phyloP scores from a whole-genome alignment of 2,329 filamentous ascomycete genomes.

The Tolypocladium ovalisporum region DNA sequence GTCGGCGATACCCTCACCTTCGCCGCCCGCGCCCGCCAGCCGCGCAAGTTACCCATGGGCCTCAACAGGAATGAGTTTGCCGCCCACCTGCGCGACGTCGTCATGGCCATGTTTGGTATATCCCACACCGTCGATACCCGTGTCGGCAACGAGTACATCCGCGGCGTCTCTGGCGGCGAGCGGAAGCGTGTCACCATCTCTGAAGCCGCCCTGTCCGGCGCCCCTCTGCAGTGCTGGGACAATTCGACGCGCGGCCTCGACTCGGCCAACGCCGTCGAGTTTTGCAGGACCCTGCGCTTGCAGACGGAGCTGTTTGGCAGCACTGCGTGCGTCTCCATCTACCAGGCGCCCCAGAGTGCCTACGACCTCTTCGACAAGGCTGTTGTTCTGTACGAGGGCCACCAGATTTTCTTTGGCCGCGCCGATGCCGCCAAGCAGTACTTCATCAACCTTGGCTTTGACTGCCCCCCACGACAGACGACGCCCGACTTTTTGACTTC shows the following conservation, averaged over 20 bases:
- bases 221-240: slow-evolving; percentile 56
- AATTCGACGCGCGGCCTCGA: slow-evolving; percentile 67
- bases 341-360: slow-evolving; percentile 54
- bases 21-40: slow-evolving; percentile 59
- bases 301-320: slow-evolving; percentile 56
- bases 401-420: slow-evolving; percentile 53
- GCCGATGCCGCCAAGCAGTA: slow-evolving; percentile 50
- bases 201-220: slow-evolving; percentile 47
- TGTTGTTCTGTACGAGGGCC: slow-evolving; percentile 46
- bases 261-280: slow-evolving; percentile 65
- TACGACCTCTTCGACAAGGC: slow-evolving; percentile 57
- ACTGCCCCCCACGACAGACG: slow-evolving; percentile 55
- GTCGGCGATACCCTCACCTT: slow-evolving; percentile 74
- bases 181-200: slow-evolving; percentile 56
- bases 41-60: slow-evolving; percentile 48
- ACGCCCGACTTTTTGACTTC: slow-evolving; percentile 64
- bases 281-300: slow-evolving; percentile 58
- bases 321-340: slow-evolving; percentile 62
- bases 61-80: slow-evolving; percentile 43
- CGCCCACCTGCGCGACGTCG: slow-evolving; percentile 56
- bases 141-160: slow-evolving; percentile 65
- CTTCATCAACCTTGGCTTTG: slow-evolving; percentile 57
- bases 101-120: slow-evolving; percentile 68
- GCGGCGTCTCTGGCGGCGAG: slow-evolving; percentile 66
- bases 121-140: slow-evolving; percentile 61